These are phyloP conservation scores for Penicillium bialowiezense DNA, from an alignment of 495 filamentous ascomycete genomes.

Conservation along the genomic window DNA sequence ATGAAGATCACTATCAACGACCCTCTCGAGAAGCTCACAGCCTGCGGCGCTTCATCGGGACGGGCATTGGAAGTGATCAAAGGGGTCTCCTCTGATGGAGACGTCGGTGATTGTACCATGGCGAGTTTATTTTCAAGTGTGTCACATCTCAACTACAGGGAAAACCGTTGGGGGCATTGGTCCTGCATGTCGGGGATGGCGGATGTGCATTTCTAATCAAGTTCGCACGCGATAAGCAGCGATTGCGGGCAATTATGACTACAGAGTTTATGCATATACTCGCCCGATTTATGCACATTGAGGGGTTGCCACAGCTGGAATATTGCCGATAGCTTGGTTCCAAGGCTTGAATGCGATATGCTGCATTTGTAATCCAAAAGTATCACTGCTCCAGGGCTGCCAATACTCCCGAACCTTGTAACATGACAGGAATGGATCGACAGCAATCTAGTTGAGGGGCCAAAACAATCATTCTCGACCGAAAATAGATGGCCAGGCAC, in stretches of 20 bases:
- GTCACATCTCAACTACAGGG: neutral
- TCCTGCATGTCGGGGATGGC: slow-evolving; percentile 2
- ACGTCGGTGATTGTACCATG: slow-evolving; percentile 19
- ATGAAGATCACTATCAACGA: slow-evolving; percentile 13
- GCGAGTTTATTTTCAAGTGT: neutral
- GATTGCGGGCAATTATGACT: neutral
- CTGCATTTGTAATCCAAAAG: too few species aligned
- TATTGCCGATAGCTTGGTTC: too few species aligned
- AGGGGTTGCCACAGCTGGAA: too few species aligned
- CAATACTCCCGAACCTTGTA: too few species aligned
- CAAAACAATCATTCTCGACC: neutral
- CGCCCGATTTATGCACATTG: neutral
- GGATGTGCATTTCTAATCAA: slow-evolving; percentile 23
- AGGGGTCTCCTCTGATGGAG: slow-evolving; percentile 28
- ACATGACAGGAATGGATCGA: too few species aligned
- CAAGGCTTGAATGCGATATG: too few species aligned
- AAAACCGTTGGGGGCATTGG: neutral
- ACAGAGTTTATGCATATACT: neutral
- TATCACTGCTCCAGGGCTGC: too few species aligned
- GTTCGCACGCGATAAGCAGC: neutral
- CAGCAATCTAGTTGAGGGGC: too few species aligned
- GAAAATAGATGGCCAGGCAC: slow-evolving; percentile 26
- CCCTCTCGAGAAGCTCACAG: slow-evolving; percentile 10
- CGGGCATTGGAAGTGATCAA: slow-evolving; percentile 12
- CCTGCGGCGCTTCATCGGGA: neutral